Percentiles rank a stretch among this genome's conserved stretches.
phyloP scores from a whole-genome alignment of 2,329 filamentous ascomycete genomes.

The Thermothelomyces thermophilus region DNA sequence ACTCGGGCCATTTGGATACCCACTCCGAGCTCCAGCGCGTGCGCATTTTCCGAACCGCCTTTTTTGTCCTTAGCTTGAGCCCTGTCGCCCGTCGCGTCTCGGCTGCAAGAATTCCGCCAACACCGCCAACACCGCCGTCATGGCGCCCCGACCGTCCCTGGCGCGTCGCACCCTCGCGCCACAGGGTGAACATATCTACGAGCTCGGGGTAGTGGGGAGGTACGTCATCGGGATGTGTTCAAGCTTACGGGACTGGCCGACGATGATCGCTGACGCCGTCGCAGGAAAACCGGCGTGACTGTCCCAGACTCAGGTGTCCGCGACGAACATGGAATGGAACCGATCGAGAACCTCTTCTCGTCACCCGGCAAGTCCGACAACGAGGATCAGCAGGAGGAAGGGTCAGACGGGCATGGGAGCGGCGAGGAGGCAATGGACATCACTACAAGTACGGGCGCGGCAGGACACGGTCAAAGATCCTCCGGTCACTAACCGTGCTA shows the following conservation, averaged over 20 bases:
- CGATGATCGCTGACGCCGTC: constrained; percentile 10
- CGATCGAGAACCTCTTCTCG: constrained; percentile 80
- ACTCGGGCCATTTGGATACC: neutral
- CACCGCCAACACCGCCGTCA: constrained; percentile 19
- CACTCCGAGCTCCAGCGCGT: neutral
- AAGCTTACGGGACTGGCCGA: neutral
- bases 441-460: constrained; percentile 28
- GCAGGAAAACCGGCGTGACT: constrained; percentile 82
- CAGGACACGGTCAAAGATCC: neutral
- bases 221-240: constrained; percentile 25
- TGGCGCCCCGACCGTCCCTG: constrained; percentile 34
- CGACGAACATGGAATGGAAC: constrained; percentile 89
- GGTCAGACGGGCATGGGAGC: constrained; percentile 24
- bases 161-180: constrained; percentile 31
- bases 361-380: constrained; percentile 52
- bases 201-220: constrained; percentile 46
- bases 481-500: constrained; percentile 17
- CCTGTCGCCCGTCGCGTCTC: neutral
- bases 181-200: constrained; percentile 42
- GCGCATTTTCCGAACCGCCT: neutral
- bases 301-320: constrained; percentile 71
- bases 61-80: neutral
- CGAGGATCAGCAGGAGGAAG: constrained; percentile 24
- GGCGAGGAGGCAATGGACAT: constrained; percentile 49
- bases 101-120: too few relatives aligned